Base-by-base conservation (phyloP, 495 filamentous ascomycete species). In the Xylaria venustula region DNA sequence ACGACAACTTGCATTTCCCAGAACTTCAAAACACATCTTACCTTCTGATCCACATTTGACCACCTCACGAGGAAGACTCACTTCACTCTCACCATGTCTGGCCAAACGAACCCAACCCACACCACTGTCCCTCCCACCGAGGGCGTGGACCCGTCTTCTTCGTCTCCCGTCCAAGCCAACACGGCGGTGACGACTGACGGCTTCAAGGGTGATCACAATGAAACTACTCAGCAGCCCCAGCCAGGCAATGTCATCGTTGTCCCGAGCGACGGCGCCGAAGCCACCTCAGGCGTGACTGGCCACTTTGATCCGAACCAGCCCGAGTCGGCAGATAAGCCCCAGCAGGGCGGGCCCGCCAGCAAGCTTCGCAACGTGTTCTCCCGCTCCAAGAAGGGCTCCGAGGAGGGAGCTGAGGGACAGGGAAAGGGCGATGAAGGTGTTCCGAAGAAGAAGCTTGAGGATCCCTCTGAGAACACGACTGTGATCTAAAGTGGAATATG, bases 141-240 rank as follows among this genome's bases (percentile, higher is more conserved):
- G 19, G 34, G 23, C 23, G 46, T 22, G 3, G 36, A 26, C 34
- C 22, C 30, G n/a, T 37, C 12, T 17, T 25, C 30, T 12, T 14
- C 20, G 22, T 5, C 9, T 12, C 5, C 17, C 17, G n/a, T 11
- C 15, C 36, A 40, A 3, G 23, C 22, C 48, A 53, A 53, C 40
- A 46, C 48, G 2, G 58, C 58, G 36, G 30, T 54, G 26, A 54
- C 58, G 7, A 60, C 58, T 14, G 58, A 60, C 20, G 58, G 50
- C 12, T 61, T 54, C 58, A 61, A 61, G 20, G 26, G 51, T 3
- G 37, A 49, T 34, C 26, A 14, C 26, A 14, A 23, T 25, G 20
- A 32, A 2, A 36, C 50, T 2, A 34, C 54, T 25, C 26, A 55
- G 19, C 49, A 54, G 15, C 47, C 8, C 3, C 20, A 12, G 14